Conservation (phyloP, 192 early-diverging fungal species). For the Podila verticillata region DNA sequence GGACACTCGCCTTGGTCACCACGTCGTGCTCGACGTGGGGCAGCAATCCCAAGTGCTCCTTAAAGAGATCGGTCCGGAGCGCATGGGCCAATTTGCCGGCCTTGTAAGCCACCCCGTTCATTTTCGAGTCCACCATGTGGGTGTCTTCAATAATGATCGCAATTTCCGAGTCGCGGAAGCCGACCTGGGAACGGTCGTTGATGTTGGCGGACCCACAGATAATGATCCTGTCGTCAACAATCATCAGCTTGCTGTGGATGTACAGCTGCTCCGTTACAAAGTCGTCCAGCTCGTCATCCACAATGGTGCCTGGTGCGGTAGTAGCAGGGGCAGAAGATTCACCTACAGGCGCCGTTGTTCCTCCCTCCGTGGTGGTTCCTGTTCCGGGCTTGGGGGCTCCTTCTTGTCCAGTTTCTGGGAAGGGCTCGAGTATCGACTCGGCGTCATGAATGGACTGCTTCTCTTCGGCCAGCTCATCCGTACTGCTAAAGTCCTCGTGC, state of each 20-base stretch:
- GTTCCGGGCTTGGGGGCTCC: not conserved
- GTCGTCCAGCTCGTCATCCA: slow-evolving; percentile 40
- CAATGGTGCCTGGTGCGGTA: slow-evolving; percentile 3
- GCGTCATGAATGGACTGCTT: not conserved
- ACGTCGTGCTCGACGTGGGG: slow-evolving; percentile 52
- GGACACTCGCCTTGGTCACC: slow-evolving; percentile 26
- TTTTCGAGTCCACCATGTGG: slow-evolving; percentile 67
- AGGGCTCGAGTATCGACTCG: slow-evolving; percentile 27
- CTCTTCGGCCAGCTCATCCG: not conserved
- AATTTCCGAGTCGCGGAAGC: slow-evolving; percentile 89
- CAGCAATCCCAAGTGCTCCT: slow-evolving; percentile 84
- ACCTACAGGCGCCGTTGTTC: not conserved
- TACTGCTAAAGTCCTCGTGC: not conserved
- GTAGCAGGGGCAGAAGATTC: not conserved
- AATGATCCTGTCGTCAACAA: slow-evolving; percentile 86
- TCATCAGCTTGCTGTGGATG: slow-evolving; percentile 89
- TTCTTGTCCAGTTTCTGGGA: not conserved
- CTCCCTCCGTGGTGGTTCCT: not conserved
- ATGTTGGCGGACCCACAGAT: slow-evolving; percentile 89
- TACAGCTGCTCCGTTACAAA: slow-evolving; percentile 86
- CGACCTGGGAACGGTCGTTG: slow-evolving; percentile 88
- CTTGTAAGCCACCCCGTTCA: slow-evolving; percentile 78
- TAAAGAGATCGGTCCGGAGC: slow-evolving; percentile 79
- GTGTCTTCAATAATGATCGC: slow-evolving; percentile 87
- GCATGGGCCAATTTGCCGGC: slow-evolving; percentile 77